phyloP scores from a whole-genome alignment of 352 stramenopile species.

The Pythium insidiosum region DNA sequence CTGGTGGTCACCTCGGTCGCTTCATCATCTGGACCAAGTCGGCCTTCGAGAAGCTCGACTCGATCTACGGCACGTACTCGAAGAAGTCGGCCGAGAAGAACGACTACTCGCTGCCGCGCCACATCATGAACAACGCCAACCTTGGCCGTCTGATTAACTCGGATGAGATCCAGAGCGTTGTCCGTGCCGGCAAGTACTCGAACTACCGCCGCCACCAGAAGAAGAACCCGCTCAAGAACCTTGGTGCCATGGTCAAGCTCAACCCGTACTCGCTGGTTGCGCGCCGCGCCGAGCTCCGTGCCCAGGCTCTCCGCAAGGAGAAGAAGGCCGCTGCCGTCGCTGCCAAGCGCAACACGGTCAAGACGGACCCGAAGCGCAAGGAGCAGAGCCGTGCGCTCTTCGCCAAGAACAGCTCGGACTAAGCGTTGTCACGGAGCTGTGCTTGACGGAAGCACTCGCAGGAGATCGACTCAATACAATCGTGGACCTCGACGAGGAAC shows the following conservation, averaged over 20 bases:
- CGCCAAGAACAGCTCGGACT: conserved; percentile 77
- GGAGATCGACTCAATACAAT: too few species aligned
- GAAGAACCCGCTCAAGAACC: conserved; percentile 97
- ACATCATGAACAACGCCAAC: conserved; percentile 97
- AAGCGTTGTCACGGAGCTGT: too few species aligned
- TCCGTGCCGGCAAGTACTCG: conserved; percentile 92
- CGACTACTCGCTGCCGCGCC: conserved; percentile 89
- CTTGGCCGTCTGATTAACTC: conserved; percentile 99
- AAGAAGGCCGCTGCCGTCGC: conserved; percentile 79
- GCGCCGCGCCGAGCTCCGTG: conserved; percentile 84
- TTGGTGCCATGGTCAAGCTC: conserved; percentile 94
- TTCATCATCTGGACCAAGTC: conserved; percentile 99
- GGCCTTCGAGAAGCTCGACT: conserved; percentile 96
- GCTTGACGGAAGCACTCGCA: too few species aligned
- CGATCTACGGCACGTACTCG: conserved; percentile 93
- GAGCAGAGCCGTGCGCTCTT: conserved; percentile 69
- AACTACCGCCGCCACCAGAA: conserved; percentile 90
- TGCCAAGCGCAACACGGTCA: conserved; percentile 87
- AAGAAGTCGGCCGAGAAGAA: conserved; percentile 89
- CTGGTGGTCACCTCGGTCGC: conserved; percentile 97
- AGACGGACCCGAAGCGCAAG: conserved; percentile 64
- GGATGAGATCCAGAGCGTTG: conserved; percentile 96
- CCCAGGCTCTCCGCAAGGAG: conserved; percentile 79
- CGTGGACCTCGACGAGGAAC: too few species aligned
- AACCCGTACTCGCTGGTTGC: conserved; percentile 95